Conservation (phyloP, 2,329 filamentous ascomycete genomes). For the Aureobasidium leucospermi region DNA sequence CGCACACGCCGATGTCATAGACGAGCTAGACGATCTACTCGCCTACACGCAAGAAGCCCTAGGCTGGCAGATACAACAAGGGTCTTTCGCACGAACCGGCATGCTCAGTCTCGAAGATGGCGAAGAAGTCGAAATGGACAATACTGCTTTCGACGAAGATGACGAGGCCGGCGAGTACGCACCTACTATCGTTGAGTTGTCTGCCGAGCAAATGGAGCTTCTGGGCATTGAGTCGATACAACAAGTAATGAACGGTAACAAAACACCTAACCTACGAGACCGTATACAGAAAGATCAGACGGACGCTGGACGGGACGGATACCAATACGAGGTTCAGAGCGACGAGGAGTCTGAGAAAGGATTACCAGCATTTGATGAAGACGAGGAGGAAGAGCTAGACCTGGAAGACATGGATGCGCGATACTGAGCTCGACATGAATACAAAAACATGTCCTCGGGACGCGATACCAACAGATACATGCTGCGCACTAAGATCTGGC, state of each 20-base stretch:
- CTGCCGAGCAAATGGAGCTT: conserved; percentile 34
- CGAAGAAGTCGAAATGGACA: conserved; percentile 53
- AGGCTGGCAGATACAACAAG: conserved; percentile 50
- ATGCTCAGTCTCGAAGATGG: conserved; percentile 57
- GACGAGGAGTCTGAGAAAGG: conserved; percentile 7
- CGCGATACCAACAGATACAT: too few species aligned
- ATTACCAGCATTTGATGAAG: background rate
- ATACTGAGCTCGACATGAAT: background rate
- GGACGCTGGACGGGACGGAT: conserved; percentile 2
- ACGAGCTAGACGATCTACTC: conserved; percentile 49
- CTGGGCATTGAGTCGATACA: conserved; percentile 26
- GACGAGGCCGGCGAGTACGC: conserved; percentile 60
- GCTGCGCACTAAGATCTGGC: too few species aligned
- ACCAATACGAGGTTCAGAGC: background rate
- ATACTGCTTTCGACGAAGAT: conserved; percentile 44
- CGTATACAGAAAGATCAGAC: conserved; percentile 17
- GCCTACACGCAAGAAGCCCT: conserved; percentile 47
- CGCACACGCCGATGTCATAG: conserved; percentile 39
- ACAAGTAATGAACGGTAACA: background rate
- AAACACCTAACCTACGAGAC: conserved; percentile 15
- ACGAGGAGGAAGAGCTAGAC: conserved; percentile 20
- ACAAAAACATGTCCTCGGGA: background rate
- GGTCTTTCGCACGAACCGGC: conserved; percentile 45
- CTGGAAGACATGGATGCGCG: conserved; percentile 16
- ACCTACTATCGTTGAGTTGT: conserved; percentile 51